phyloP scores from a whole-genome alignment of 1,139 yeast species.

The Hyphopichia khmerensis region DNA sequence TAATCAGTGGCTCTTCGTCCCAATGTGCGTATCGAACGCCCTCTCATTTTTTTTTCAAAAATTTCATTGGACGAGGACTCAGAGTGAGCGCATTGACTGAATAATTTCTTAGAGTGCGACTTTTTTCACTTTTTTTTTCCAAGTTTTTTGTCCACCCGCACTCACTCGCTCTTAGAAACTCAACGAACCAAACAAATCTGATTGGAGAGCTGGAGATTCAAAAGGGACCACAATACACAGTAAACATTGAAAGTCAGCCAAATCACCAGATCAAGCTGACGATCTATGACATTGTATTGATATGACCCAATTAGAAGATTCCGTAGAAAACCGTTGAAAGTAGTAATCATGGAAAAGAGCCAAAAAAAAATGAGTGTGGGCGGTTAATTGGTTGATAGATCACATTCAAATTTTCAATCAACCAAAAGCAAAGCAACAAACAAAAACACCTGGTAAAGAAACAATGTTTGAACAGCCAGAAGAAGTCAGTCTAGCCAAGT shows the following conservation, averaged over 20 bases:
- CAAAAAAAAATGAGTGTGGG: neutral
- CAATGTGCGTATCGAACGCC: neutral
- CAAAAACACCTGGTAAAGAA: neutral
- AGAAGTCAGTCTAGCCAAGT: too few species aligned
- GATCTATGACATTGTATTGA: too few species aligned
- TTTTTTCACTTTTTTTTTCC: neutral
- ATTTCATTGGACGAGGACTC: conserved; percentile 30
- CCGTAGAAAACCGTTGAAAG: too few species aligned
- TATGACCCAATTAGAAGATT: too few species aligned
- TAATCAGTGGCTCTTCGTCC: too few species aligned
- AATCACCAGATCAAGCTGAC: too few species aligned
- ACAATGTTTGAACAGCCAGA: too few species aligned
- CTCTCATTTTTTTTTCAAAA: conserved; percentile 19
- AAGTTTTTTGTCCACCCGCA: neutral
- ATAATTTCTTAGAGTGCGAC: neutral
- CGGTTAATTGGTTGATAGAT: neutral
- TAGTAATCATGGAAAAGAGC: too few species aligned
- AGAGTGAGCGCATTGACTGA: neutral
- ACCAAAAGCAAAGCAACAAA: too few species aligned
- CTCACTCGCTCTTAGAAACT: neutral
- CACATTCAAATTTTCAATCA: neutral
- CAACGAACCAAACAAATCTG: neutral
- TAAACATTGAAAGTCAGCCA: too few species aligned
- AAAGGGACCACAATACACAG: neutral
- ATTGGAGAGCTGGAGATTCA: conserved; percentile 1